Evolutionary conservation across 2,329 filamentous ascomycete species (phyloP), one percentile per base, ranked within the genome.

Genomic region (Cordyceps cicadae): DNA sequence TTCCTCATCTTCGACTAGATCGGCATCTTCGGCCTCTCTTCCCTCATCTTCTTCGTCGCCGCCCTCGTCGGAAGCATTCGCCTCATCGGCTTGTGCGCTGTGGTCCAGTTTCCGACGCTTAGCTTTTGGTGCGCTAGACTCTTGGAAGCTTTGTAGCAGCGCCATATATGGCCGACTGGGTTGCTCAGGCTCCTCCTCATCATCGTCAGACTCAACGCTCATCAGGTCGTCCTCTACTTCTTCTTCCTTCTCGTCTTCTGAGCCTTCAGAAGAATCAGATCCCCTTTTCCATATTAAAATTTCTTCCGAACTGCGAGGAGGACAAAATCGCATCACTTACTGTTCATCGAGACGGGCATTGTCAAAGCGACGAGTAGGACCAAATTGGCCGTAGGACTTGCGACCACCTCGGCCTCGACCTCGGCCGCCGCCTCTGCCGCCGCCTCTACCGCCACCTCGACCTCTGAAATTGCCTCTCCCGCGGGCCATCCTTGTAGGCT

Each of bases 81-180:
- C 26, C 15, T 32, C 21, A 29, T 68, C 68, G 3, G 61, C 63
- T 14, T 68, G 62, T 41, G 62, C 49, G 55, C 66, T 65, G 52
- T 62, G 64, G 54, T 79, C 77, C 9, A 86, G 64, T 67, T 86
- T 87, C 60, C 84, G 77, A 69, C 82, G 77, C 68, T 87, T 87
- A 1, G 79, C 72, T 48, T 75, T 78, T 2, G 77, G 79, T 3
- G 69, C 72, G 24, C 72, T 68, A 3, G 76, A 74, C 29, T 80
- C 77, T 3, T 77, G 75, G 54, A 87, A 74, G 62, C 81, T 85
- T 66, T 85, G 79, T 67, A 87, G 75, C 7, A 87, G 74, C 8
- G 81, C 75, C 72, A 80, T 75, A 64, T 87, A 87, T 3, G 85
- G 79, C 34, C 77, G 76, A 29, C 75, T 72, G 29, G 73, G 58